Conservation (phyloP, 306 rosid species). For the Pterocarpus macrocarpus region DNA sequence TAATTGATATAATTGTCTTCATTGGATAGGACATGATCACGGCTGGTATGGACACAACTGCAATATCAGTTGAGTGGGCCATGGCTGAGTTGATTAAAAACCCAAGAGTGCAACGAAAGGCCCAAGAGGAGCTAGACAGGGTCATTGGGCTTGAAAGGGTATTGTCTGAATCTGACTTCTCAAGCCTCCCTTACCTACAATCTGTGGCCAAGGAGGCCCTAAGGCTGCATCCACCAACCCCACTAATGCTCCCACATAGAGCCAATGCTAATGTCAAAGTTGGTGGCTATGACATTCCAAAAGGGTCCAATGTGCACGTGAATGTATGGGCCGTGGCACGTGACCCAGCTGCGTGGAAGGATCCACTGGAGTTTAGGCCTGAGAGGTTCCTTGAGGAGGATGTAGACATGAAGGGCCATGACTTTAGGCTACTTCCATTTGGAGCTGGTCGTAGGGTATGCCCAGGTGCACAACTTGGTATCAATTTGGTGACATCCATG, state of each 20-base stretch:
- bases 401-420: slow-evolving; percentile 95
- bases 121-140: slow-evolving; percentile 79
- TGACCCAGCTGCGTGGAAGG: slow-evolving; percentile 76
- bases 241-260: slow-evolving; percentile 90
- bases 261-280: slow-evolving; percentile 77
- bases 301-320: slow-evolving; percentile 84
- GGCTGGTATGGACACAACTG: slow-evolving; percentile 88
- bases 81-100: slow-evolving; percentile 82
- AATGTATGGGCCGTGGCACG: slow-evolving; percentile 93
- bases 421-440: slow-evolving; percentile 76
- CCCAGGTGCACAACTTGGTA: slow-evolving; percentile 89
- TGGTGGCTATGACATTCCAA: slow-evolving; percentile 88
- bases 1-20: background rate
- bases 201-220: slow-evolving; percentile 78
- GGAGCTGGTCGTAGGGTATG: slow-evolving; percentile 91
- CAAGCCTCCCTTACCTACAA: slow-evolving; percentile 80
- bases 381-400: slow-evolving; percentile 89
- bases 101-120: slow-evolving; percentile 87
- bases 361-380: slow-evolving; percentile 75
- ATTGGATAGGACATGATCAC: slow-evolving; percentile 82
- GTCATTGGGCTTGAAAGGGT: slow-evolving; percentile 76
- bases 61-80: slow-evolving; percentile 86
- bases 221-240: slow-evolving; percentile 93
- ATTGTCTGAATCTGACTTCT: slow-evolving; percentile 69
- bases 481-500: slow-evolving; percentile 84